Conservation (phyloP, 2,329 filamentous ascomycete species). For the Fusarium fracticaudum region DNA sequence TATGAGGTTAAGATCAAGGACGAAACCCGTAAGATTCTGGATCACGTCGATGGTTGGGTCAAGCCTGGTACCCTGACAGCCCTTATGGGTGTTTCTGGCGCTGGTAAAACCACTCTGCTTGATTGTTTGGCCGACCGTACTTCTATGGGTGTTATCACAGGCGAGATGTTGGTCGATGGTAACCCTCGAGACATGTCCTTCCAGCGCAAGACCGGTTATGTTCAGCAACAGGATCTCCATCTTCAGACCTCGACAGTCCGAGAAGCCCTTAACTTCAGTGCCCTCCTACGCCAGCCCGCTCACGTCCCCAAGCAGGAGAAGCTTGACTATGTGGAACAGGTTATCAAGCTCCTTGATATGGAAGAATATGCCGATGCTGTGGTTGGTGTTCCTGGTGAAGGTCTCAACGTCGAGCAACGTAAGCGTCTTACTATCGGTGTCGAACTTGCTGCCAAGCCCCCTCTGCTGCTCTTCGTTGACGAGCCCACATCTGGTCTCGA, state of each 20-base stretch:
- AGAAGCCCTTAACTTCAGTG: slow-evolving; percentile 88
- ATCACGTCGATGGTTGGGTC: slow-evolving; percentile 92
- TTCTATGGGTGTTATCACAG: slow-evolving; percentile 88
- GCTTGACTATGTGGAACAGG: slow-evolving; percentile 86
- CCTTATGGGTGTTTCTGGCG: slow-evolving; percentile 90
- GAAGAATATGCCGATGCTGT: slow-evolving; percentile 88
- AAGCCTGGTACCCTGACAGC: slow-evolving; percentile 91
- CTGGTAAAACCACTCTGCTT: slow-evolving; percentile 92
- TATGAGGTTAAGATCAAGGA: slow-evolving; percentile 82
- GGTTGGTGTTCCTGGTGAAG: slow-evolving; percentile 90
- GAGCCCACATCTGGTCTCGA: slow-evolving; percentile 96
- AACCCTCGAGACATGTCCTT: slow-evolving; percentile 80
- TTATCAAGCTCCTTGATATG: slow-evolving; percentile 93
- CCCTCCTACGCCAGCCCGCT: slow-evolving; percentile 83
- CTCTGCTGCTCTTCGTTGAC: slow-evolving; percentile 89
- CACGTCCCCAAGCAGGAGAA: slow-evolving; percentile 80
- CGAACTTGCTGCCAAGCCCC: slow-evolving; percentile 92
- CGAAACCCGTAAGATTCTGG: slow-evolving; percentile 78
- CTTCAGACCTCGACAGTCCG: slow-evolving; percentile 85
- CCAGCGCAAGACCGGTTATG: slow-evolving; percentile 92
- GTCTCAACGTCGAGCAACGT: slow-evolving; percentile 76
- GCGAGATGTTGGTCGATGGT: slow-evolving; percentile 78
- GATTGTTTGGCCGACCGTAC: slow-evolving; percentile 87
- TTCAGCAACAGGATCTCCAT: slow-evolving; percentile 93
- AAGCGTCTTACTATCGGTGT: slow-evolving; percentile 92